Evolutionary conservation across 2,329 filamentous ascomycete genomes (phyloP), one percentile per base, ranked within the genome.

Genomic region (Nothophaeocryptopus gaeumannii): DNA sequence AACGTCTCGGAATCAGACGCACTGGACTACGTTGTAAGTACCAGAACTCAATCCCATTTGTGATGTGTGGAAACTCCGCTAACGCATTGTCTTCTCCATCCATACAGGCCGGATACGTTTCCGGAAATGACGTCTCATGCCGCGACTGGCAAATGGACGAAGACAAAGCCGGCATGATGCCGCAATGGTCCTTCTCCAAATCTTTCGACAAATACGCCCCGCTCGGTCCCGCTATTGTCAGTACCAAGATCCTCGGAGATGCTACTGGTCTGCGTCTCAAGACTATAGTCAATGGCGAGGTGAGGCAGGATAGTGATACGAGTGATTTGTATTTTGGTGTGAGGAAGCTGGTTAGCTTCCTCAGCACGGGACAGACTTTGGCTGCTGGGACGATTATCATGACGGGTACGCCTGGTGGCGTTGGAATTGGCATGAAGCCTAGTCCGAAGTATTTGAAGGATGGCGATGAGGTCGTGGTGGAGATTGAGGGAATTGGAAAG

Each of bases 61-160:
- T 26, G 7, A 4, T 26, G 20, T 4, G 20, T 26, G 20, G 4
- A 26, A 26, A 26, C 7, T 3, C 20, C 20, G 20, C 20, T 26
- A 7, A 26, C 20, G 4, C 20, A 26, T 26, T 26, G 20, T 26
- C 20, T 26, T 26, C 20, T 26, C 20, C 20, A 26, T 26, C 20
- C 20, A 7, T 7, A 26, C 20, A 26, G 20, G 74, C 89, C 2
- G 88, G 88, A 5, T 91, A 90, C 64, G 77, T 83, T 2, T 79
- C 88, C 31, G 85, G 86, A 46, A 88, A 92, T 68, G 88, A 92
- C 66, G 79, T 92, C n/a, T 88, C 84, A 9, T 86, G 89, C 70
- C 81, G 87, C 35, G 85, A 88, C 57, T 90, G 85, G 65, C 67
- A 66, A 53, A 60, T 61, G 54, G 60, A 61, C 16, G 59, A 61